Base-by-base conservation (phyloP, 768 basidiomycete species). In the Podaxis rugospora region DNA sequence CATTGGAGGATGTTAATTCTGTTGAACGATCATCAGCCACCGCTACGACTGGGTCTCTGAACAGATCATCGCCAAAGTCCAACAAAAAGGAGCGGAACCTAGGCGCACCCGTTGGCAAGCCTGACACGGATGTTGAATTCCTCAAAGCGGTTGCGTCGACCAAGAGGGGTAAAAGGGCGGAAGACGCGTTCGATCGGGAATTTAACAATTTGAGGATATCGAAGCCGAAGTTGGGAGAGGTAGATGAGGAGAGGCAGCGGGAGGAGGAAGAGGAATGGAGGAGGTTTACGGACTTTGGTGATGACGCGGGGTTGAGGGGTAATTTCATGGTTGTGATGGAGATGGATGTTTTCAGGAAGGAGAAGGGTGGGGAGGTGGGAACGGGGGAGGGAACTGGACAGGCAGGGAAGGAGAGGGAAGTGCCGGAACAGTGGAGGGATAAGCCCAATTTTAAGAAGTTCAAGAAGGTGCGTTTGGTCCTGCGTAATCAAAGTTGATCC, bases 321-420 rank as follows among this genome's bases (percentile, higher is more conserved):
- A 92, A 92, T 67, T 92, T 92, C 63, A 91, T 92, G 90, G 83
- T 89, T 2, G 81, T 91, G 28, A 73, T 88, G 32, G 87, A 89
- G 61, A 73, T 89, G 76, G 84, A 86, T 32, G 75, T 87, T 9
- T 79, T 74, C 67, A 72, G 71, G 67, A 77, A 74, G 61, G 66
- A 70, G 47, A 65, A 67, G 16, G 50, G 28, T 5, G 58, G 57
- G 44, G 49, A 58, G 11, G 47, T 11, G 25, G 46, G 13, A 23
- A 32, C 32, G 7, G 36, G 52, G 36, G 32, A 18, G 16, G 3
- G 18, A 5, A 27, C 46, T 14, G 25, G 27, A n/a, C 42, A 50
- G 52, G n/a, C 4, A 5, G 35, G 16, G 56, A n/a, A 57, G 44
- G 64, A 58, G 59, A 64, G 64, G 62, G 68, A 61, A 27, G 65